Conservation (phyloP, 495 filamentous ascomycete species). For the Parathielavia appendiculata region DNA sequence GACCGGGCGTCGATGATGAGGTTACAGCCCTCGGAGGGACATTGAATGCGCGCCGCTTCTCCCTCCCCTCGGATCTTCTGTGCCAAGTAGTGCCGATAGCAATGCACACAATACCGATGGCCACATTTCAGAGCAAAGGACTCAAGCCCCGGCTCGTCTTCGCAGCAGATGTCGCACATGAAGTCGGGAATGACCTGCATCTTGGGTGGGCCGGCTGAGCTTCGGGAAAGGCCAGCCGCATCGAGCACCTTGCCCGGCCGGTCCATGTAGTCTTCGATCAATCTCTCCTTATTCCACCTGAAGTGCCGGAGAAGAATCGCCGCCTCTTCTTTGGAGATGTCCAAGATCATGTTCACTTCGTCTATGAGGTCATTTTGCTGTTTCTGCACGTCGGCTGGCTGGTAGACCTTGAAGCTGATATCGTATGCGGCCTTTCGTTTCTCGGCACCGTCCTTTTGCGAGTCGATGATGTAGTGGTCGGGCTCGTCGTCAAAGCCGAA, state of each 20-base stretch:
- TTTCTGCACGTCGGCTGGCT: conserved; percentile 70
- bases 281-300: conserved; percentile 90
- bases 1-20: conserved; percentile 89
- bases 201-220: conserved; percentile 55
- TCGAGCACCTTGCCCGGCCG: conserved; percentile 70
- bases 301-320: conserved; percentile 85
- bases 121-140: conserved; percentile 94
- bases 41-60: conserved; percentile 90
- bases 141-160: conserved; percentile 72
- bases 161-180: conserved; percentile 91
- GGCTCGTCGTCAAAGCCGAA: conserved; percentile 67
- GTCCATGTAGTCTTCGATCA: conserved; percentile 96
- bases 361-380: conserved; percentile 80
- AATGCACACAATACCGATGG: conserved; percentile 91
- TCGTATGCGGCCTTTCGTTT: conserved; percentile 72
- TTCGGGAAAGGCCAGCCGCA: conserved; percentile 72
- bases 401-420: conserved; percentile 74
- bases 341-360: conserved; percentile 83
- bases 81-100: conserved; percentile 82
- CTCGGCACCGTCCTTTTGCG: conserved; percentile 68
- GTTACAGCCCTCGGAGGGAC: conserved; percentile 79
- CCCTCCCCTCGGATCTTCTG: conserved; percentile 95
- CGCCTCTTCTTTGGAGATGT: conserved; percentile 76
- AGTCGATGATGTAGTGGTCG: conserved; percentile 65
- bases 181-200: conserved; percentile 70